Conservation (phyloP, 1,284 basidiomycete genomes). For the Naganishia sp. region DNA sequence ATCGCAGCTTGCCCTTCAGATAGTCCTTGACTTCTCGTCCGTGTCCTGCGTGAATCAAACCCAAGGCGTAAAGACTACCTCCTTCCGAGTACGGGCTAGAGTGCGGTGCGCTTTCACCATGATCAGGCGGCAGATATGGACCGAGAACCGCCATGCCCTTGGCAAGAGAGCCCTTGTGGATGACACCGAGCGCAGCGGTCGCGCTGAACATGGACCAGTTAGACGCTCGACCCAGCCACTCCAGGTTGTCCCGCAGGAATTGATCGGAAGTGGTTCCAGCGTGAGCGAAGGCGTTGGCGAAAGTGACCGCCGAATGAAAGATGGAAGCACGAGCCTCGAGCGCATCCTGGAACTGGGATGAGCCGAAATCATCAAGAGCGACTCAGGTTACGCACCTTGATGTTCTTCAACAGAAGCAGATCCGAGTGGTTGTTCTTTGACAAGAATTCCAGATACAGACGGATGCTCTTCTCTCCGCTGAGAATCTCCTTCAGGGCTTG, state of each 20-base stretch:
- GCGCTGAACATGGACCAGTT: conserved; percentile 98
- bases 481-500: conserved; percentile 73
- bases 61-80: conserved; percentile 89
- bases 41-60: conserved; percentile 77
- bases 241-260: conserved; percentile 90
- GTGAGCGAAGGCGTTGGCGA: conserved; percentile 95
- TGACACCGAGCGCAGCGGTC: conserved; percentile 90
- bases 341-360: conserved; percentile 63
- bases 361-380: not conserved
- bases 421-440: conserved; percentile 91
- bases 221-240: conserved; percentile 87
- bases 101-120: conserved; percentile 63
- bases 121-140: conserved; percentile 79
- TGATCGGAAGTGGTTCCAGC: conserved; percentile 90
- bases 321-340: conserved; percentile 93
- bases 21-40: conserved; percentile 72
- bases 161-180: conserved; percentile 92
- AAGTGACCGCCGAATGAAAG: conserved; percentile 90
- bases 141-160: conserved; percentile 87
- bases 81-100: conserved; percentile 76
- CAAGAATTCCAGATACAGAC: conserved; percentile 89
- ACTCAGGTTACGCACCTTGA: conserved; percentile 63
- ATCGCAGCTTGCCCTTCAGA: conserved; percentile 72
- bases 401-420: conserved; percentile 83
- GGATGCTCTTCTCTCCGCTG: conserved; percentile 83